Evolutionary conservation across 2,329 filamentous ascomycete genomes (phyloP).

Genomic region (Lasiodiplodia theobromae): DNA sequence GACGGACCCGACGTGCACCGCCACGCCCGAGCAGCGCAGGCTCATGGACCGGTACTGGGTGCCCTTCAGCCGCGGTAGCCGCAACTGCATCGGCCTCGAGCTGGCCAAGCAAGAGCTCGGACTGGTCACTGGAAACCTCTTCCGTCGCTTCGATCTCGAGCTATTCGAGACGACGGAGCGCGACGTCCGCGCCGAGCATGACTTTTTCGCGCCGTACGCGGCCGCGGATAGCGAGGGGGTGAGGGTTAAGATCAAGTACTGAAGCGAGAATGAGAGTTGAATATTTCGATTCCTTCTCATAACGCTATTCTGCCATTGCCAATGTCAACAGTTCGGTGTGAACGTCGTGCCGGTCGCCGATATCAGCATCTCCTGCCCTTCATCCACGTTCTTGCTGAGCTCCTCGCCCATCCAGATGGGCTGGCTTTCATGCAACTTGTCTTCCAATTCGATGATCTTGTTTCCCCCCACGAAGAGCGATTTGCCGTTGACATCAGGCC

Average conservation of each 20-base stretch:
- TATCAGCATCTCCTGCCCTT: constrained; percentile 33
- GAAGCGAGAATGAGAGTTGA: background rate
- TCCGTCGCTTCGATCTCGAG: constrained; percentile 25
- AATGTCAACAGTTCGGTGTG: background rate
- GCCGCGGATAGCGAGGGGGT: constrained; percentile 31
- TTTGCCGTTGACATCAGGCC: constrained; percentile 34
- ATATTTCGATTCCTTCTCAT: background rate
- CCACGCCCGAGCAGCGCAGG: constrained; percentile 1
- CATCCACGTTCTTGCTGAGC: constrained; percentile 36
- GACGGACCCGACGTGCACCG: constrained; percentile 21
- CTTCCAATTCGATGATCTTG: constrained; percentile 38
- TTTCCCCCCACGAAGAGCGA: constrained; percentile 37
- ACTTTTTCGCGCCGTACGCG: constrained; percentile 32
- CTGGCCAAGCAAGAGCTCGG: constrained; percentile 25
- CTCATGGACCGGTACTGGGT: constrained; percentile 33
- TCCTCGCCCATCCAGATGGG: constrained; percentile 39
- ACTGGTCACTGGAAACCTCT: background rate
- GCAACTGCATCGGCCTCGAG: constrained; percentile 34
- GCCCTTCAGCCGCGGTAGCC: constrained; percentile 33
- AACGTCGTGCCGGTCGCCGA: background rate
- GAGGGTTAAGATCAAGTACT: constrained; percentile 30
- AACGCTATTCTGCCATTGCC: no score
- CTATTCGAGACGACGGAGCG: constrained; percentile 30
- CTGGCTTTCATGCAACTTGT: constrained; percentile 35
- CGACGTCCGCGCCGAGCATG: constrained; percentile 31